A percentile compares a stretch with the other conserved stretches of the same genome.
phyloP scores from a whole-genome alignment of 352 stramenopile genomes.

The Phytophthora meadii region DNA sequence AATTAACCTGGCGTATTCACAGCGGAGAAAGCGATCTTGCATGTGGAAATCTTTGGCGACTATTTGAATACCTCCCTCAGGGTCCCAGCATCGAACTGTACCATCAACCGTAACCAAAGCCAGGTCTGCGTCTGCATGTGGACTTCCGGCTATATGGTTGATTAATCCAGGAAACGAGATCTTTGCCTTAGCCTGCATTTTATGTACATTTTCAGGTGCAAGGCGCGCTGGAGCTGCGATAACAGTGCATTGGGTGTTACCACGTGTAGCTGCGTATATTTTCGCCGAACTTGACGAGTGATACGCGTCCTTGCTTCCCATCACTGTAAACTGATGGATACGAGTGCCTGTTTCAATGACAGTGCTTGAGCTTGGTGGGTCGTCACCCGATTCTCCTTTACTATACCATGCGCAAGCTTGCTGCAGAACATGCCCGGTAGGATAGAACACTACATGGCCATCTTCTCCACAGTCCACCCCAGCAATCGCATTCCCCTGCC shows the following conservation, averaged over 20 bases:
- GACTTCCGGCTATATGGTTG: constrained; percentile 67
- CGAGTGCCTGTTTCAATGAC: constrained; percentile 57
- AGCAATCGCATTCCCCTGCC: constrained; percentile 73
- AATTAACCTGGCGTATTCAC: constrained; percentile 77
- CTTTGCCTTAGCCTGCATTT: constrained; percentile 50
- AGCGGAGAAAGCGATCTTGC: constrained; percentile 56
- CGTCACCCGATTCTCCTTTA: constrained; percentile 25
- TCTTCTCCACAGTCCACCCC: constrained; percentile 39
- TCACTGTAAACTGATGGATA: constrained; percentile 68
- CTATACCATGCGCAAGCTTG: constrained; percentile 65
- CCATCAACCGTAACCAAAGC: constrained; percentile 61
- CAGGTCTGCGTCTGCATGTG: constrained; percentile 65
- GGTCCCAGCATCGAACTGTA: constrained; percentile 59
- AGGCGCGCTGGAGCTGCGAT: constrained; percentile 35
- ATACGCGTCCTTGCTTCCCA: constrained; percentile 57
- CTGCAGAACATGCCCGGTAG: constrained; percentile 69
- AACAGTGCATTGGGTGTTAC: constrained; percentile 50
- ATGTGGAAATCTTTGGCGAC: constrained; percentile 29
- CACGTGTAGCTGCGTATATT: constrained; percentile 53
- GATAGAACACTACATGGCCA: constrained; percentile 71
- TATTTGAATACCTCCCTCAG: constrained; percentile 48
- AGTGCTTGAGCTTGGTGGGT: constrained; percentile 40
- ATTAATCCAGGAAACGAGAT: constrained; percentile 66
- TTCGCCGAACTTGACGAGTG: constrained; percentile 34
- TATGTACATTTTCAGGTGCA: constrained; percentile 22